A percentile compares a stretch with the other conserved stretches of the same genome.
phyloP scores from a whole-genome alignment of 202 grass and related monocot genomes.

The Schoenoplectus triqueter region DNA sequence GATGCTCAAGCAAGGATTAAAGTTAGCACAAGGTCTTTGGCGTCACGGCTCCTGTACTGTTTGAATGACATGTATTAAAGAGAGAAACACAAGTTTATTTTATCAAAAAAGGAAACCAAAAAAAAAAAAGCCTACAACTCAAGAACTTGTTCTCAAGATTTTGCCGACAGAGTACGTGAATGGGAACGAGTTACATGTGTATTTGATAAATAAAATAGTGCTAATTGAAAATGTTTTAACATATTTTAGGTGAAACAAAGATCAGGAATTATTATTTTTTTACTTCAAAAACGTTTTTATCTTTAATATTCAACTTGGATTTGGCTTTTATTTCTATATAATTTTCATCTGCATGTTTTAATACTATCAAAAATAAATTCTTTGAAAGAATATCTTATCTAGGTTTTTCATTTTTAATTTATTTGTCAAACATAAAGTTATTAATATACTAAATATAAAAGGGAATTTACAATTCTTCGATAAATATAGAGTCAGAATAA shows the following conservation, averaged over 20 bases:
- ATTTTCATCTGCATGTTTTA: neutral
- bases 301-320: neutral
- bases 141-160: neutral
- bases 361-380: neutral
- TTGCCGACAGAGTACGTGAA: neutral
- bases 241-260: neutral
- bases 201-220: neutral
- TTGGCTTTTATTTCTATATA: neutral
- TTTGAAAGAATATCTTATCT: neutral
- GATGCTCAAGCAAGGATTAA: neutral
- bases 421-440: neutral
- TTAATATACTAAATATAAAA: neutral
- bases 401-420: neutral
- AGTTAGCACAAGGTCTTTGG: neutral
- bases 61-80: neutral
- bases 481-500: neutral
- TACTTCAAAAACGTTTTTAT: neutral
- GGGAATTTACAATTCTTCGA: neutral
- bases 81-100: neutral
- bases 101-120: too few species aligned
- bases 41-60: slow-evolving; percentile 3
- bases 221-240: neutral
- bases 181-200: neutral
- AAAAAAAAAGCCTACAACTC: neutral
- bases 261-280: neutral